Base-by-base conservation (phyloP, 768 basidiomycete species). In the Rubroboletus satanas region DNA sequence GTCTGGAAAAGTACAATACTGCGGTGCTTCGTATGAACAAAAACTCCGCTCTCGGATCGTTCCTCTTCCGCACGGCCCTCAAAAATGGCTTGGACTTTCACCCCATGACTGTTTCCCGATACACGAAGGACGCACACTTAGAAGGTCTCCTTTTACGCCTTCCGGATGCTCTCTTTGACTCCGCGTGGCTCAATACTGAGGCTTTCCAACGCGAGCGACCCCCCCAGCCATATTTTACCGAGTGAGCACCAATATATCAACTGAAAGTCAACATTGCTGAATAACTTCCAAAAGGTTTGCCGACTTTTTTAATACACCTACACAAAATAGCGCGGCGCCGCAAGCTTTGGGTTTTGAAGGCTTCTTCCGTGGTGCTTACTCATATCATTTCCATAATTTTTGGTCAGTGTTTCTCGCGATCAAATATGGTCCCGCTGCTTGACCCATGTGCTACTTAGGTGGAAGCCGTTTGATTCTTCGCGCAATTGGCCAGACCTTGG, bases 401-500 rank as follows among this genome's bases (percentile, higher is more conserved):
- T 94, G 93, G 93, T 90, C 51, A 51, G 83, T 67, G 7, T 4
- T 44, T 51, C 51, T n/a, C 14, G 8, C 38, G 39, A 45, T 45
- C 4, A 15, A 26, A 36, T 49, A 28, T 49, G 4, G 15, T 15
- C 18, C 7, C 5, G 9, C 44, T 36, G 21, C 21, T 42, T 56
- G 41, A 54, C 49, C 10, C 11, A 45, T 38, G 50, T 23, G 17
- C 21, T 26, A 55, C 23, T 14, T 60, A 95, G 94, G 94, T 97
- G 96, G 96, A 86, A 88, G 59, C 90, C 95, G 5, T 97, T 98
- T 62, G 96, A 99, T 71, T 81, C 90, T 1, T 73, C 83, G 8
- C 85, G 95, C n/a, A 95, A 98, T 68, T 98, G 86, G 84, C 96
- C 96, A 2, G 96, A 98, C 66, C 81, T 98, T 28, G 96, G 96